phyloP scores from a whole-genome alignment of 768 basidiomycete genomes.

The Tephrocybe rancida region DNA sequence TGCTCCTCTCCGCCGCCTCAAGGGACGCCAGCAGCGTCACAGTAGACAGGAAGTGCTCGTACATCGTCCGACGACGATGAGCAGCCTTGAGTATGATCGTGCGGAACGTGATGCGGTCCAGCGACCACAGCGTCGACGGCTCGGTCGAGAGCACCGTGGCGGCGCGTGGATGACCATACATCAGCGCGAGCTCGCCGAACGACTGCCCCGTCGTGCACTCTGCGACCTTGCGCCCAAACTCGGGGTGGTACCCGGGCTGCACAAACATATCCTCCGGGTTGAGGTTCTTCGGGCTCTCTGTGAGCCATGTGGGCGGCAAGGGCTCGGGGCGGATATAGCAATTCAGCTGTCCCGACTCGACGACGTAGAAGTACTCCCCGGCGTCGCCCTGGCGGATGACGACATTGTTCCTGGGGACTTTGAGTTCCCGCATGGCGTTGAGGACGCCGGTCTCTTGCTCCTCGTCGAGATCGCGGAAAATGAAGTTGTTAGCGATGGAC shows the following conservation, averaged over 20 bases:
- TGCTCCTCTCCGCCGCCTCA: slow-evolving; percentile 87
- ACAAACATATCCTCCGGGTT: slow-evolving; percentile 55
- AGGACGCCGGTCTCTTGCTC: slow-evolving; percentile 93
- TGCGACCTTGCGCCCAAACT: slow-evolving; percentile 80
- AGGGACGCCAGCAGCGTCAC: slow-evolving; percentile 88
- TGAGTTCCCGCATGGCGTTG: slow-evolving; percentile 92
- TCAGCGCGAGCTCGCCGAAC: slow-evolving; percentile 95
- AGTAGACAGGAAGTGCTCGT: slow-evolving; percentile 93
- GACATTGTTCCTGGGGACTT: slow-evolving; percentile 72
- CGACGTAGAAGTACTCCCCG: slow-evolving; percentile 97
- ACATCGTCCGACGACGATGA: slow-evolving; percentile 90
- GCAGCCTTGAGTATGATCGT: slow-evolving; percentile 96
- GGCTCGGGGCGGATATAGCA: slow-evolving; percentile 79
- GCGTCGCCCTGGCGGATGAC: slow-evolving; percentile 97
- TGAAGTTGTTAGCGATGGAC: slow-evolving; percentile 87
- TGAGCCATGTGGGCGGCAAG: slow-evolving; percentile 60
- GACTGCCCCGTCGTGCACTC: slow-evolving; percentile 84
- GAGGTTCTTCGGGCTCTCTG: slow-evolving; percentile 40
- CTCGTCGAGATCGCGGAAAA: slow-evolving; percentile 95
- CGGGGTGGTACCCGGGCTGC: slow-evolving; percentile 67
- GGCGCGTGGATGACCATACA: slow-evolving; percentile 97
- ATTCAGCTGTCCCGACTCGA: slow-evolving; percentile 85
- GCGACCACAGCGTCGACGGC: slow-evolving; percentile 85
- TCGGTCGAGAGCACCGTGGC: slow-evolving; percentile 90
- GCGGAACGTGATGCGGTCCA: slow-evolving; percentile 98